Conservation (phyloP, 2,329 filamentous ascomycete genomes). For the Neofusicoccum umdonicola region DNA sequence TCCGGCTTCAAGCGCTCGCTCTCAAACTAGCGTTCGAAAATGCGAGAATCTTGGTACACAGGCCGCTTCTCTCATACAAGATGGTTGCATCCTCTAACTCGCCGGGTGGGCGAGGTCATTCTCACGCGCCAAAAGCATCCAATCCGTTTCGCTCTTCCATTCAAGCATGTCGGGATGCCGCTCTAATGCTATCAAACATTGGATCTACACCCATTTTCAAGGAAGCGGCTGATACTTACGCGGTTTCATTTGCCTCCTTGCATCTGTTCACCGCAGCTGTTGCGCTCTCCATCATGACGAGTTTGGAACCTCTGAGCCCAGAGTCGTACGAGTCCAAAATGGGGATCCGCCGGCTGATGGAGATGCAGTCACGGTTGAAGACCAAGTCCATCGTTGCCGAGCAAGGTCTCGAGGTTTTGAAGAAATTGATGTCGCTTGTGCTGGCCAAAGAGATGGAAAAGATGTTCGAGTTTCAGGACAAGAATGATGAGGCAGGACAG, state of each 20-base stretch:
- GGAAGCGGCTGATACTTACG: not conserved
- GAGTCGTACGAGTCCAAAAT: not conserved
- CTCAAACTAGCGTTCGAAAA: not conserved
- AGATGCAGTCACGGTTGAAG: not conserved
- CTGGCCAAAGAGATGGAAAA: not conserved
- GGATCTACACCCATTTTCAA: not conserved
- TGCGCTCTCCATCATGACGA: not conserved
- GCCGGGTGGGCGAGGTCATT: not conserved
- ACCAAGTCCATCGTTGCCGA: not conserved
- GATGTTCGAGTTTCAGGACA: not conserved
- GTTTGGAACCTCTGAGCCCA: not conserved
- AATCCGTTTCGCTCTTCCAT: not conserved
- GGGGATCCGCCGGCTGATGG: not conserved
- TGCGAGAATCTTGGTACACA: not conserved
- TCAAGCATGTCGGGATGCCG: not conserved
- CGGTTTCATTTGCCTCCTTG: not conserved
- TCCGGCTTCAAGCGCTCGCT: slow-evolving; percentile 1
- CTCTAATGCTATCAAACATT: not conserved
- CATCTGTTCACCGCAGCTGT: not conserved
- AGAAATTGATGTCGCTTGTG: not conserved
- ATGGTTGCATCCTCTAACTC: not conserved
- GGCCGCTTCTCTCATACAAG: not conserved
- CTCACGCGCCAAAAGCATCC: not conserved
- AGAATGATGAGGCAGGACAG: not conserved
- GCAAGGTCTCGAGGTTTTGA: not conserved